Percentiles rank a stretch among this genome's conserved stretches.
These are phyloP conservation scores for Chlorella sp. DNA, from an alignment of 139 green algal species.

Conservation along the genomic window DNA sequence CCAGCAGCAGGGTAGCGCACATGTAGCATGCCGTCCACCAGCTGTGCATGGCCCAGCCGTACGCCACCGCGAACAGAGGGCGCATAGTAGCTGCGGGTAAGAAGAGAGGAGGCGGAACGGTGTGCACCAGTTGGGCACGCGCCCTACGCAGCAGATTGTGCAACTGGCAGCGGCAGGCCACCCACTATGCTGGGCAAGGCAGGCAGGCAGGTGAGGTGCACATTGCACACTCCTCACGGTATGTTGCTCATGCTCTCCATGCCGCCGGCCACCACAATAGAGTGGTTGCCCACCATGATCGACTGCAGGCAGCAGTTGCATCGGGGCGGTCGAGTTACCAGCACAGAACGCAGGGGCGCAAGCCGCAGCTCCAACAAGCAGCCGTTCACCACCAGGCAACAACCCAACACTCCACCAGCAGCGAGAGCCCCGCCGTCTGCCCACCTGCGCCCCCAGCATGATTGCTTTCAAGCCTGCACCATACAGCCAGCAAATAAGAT, in stretches of 20 bases:
- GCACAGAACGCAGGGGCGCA: too few relatives aligned
- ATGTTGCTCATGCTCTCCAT: conserved; percentile 96
- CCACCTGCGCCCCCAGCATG: conserved; percentile 73
- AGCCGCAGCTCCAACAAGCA: too few relatives aligned
- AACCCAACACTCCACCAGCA: too few relatives aligned
- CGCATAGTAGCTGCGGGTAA: conserved; percentile 72
- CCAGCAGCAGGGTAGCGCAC: too few relatives aligned
- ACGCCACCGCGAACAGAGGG: conserved; percentile 58
- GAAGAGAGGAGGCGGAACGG: background rate
- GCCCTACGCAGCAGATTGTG: too few relatives aligned
- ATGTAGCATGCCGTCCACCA: conserved; percentile 64
- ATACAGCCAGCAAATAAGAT: background rate
- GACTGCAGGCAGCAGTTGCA: conserved; percentile 33
- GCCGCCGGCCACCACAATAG: conserved; percentile 88
- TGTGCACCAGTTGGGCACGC: too few relatives aligned
- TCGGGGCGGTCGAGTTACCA: too few relatives aligned
- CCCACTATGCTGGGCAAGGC: too few relatives aligned
- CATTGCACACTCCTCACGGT: conserved; percentile 54
- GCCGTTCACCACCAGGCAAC: too few relatives aligned
- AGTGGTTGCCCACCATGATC: conserved; percentile 70
- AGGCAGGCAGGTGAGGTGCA: too few relatives aligned
- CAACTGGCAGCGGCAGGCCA: too few relatives aligned
- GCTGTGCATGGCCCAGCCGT: conserved; percentile 67
- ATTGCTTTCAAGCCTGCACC: conserved; percentile 88
- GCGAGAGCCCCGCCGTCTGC: too few relatives aligned